phyloP scores from a whole-genome alignment of 2,329 filamentous ascomycete species.

The Penicillium sclerotigenum region DNA sequence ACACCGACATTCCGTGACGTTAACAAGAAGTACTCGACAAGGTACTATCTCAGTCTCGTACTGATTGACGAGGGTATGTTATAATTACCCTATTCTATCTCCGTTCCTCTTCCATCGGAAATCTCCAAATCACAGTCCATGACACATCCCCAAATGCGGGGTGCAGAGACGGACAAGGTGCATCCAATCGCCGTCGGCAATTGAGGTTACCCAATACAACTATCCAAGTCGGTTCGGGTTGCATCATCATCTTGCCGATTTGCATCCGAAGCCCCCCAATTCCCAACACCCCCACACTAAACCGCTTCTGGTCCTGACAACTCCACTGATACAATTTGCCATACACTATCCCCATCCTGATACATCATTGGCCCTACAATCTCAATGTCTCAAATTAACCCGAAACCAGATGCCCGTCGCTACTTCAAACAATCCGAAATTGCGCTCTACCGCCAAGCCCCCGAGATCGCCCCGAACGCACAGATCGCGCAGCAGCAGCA shows the following conservation, averaged over 20 bases:
- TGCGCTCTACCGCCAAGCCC: slow-evolving; percentile 80
- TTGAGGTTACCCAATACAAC: slow-evolving; percentile 27
- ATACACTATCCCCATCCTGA: slow-evolving; percentile 8
- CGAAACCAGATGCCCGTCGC: slow-evolving; percentile 71
- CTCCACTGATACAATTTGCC: slow-evolving; percentile 20
- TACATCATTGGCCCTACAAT: slow-evolving; percentile 3
- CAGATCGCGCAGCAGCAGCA: slow-evolving; percentile 41
- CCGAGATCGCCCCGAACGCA: slow-evolving; percentile 44
- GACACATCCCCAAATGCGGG: slow-evolving; percentile 3
- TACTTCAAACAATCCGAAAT: slow-evolving; percentile 99
- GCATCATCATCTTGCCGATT: slow-evolving; percentile 13
- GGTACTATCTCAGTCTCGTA: slow-evolving; percentile 95
- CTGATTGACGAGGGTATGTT: slow-evolving; percentile 82
- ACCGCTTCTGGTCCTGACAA: slow-evolving; percentile 17
- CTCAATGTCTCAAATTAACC: slow-evolving; percentile 4
- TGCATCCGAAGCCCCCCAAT: slow-evolving; percentile 14
- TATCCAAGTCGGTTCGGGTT: slow-evolving; percentile 19
- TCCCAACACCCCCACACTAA: slow-evolving; percentile 35
- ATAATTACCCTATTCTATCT: not conserved
- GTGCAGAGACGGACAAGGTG: slow-evolving; percentile 5
- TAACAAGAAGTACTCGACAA: slow-evolving; percentile 99
- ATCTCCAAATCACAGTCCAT: not conserved
- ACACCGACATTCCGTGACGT: slow-evolving; percentile 98
- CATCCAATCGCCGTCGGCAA: slow-evolving; percentile 38
- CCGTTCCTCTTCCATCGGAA: not conserved